These are phyloP conservation scores for Trichophyton verrucosum DNA, from an alignment of 2,329 filamentous ascomycete genomes.

Conservation along the genomic window DNA sequence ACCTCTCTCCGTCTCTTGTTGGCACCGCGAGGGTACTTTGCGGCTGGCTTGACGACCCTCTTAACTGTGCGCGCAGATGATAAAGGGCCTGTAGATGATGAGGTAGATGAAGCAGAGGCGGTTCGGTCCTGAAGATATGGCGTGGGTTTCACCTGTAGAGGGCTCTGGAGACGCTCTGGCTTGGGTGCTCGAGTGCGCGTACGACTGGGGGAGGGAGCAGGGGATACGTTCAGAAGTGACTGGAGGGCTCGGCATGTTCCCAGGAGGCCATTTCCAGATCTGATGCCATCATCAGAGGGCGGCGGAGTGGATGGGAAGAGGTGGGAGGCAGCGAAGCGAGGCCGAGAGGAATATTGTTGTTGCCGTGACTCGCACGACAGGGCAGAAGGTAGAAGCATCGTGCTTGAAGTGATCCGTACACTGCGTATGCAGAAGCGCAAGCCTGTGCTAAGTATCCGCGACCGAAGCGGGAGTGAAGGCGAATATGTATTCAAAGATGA, in stretches of 20 bases:
- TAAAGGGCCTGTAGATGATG: not conserved
- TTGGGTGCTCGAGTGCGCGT: conserved; percentile 16
- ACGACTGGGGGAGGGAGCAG: conserved; percentile 23
- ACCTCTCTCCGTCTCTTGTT: conserved; percentile 17
- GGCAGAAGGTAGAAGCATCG: conserved; percentile 36
- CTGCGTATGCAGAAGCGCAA: conserved; percentile 1
- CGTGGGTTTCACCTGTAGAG: conserved; percentile 23
- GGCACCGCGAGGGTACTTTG: conserved; percentile 10
- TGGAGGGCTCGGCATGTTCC: conserved; percentile 33
- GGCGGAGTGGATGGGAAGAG: conserved; percentile 28
- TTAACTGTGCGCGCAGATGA: conserved; percentile 20
- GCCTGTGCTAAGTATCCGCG: not conserved
- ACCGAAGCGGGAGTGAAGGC: not conserved
- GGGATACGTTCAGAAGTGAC: conserved; percentile 30
- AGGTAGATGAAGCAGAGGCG: not conserved
- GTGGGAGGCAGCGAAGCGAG: conserved; percentile 26
- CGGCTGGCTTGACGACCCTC: conserved; percentile 19
- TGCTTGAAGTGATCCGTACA: not conserved
- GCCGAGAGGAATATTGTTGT: conserved; percentile 16
- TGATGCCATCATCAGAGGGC: conserved; percentile 24
- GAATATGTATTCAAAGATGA: not conserved
- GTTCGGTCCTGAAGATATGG: conserved; percentile 11
- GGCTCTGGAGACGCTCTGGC: conserved; percentile 30
- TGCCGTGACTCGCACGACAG: conserved; percentile 33
- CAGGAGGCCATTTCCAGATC: conserved; percentile 27